Base-by-base conservation (phyloP, 768 basidiomycete species). In the Tylopilus plumbeoviolaceoides region DNA sequence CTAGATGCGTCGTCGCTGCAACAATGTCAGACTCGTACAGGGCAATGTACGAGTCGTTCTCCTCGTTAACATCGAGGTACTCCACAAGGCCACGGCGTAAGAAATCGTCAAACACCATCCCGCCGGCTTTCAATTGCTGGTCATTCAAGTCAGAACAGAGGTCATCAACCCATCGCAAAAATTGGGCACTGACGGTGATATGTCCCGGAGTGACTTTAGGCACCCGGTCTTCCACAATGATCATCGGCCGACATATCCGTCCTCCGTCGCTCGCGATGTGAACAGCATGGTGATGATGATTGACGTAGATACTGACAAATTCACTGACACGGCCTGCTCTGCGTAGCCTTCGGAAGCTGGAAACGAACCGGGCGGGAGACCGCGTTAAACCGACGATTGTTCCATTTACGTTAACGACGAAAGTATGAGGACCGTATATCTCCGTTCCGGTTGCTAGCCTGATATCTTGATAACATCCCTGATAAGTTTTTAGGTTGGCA, bases 51-150 rank as follows among this genome's bases (percentile, higher is more conserved):
- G 95, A 87, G 71, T 98, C 97, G 67, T 98, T 98, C 72, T 99
- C 97, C 72, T 99, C 97, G 68, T 99, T 99, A 49, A 98, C 95
- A 67, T 98, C 97, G 38, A 98, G 84, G 66, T 99, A 99, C 69
- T 99, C 97, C 54, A 98, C 92, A 14, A 99, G 80, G 28, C 97
- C 97, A 57, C 85, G 84, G 43, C 81, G 79, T 20, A 99, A 76
- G 73, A 99, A 98, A 68, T 95, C 93, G 68, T 99, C 95, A 65
- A 99, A 99, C 5, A 83, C 83, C 40, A 90, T 78, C 45, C 72
- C 71, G 31, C 84, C 87, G 60, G 82, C 80, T 68, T 95, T 95
- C 50, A 98, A 79, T 67, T 86, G 78, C 88, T 95, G 62, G 1
- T 18, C 41, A 44, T 44, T 11, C 48, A 48, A 53, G 46, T 35